phyloP scores from a whole-genome alignment of 2,329 filamentous ascomycete species.

The Paracoccidioides lutzii region DNA sequence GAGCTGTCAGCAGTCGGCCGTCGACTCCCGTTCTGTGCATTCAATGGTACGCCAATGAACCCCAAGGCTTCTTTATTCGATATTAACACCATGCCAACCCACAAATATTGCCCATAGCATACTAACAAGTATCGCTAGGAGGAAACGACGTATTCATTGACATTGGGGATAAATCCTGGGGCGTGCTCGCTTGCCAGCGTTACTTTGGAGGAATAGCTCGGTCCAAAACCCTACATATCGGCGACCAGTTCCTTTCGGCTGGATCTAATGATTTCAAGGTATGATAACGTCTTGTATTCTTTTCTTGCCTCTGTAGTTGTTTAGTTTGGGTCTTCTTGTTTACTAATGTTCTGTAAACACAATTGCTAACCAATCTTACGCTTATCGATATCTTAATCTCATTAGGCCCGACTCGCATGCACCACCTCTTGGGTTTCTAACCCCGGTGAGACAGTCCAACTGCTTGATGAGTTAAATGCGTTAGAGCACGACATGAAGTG shows the following conservation, averaged over 20 bases:
- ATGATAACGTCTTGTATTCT: not conserved
- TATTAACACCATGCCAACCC: not conserved
- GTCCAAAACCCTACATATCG: conserved; percentile 78
- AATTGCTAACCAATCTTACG: not conserved
- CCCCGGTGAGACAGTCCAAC: conserved; percentile 74
- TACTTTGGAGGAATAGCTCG: conserved; percentile 70
- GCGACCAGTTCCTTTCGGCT: conserved; percentile 88
- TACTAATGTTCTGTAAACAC: not conserved
- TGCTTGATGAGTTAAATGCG: conserved; percentile 68
- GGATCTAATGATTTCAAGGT: conserved; percentile 95
- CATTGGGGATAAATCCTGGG: conserved; percentile 96
- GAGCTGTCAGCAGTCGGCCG: conserved; percentile 62
- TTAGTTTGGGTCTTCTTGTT: not conserved
- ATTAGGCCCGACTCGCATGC: conserved; percentile 63
- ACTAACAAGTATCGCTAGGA: conserved; percentile 30
- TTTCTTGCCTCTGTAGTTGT: conserved; percentile 1
- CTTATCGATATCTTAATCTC: conserved; percentile 11
- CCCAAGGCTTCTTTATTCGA: not conserved
- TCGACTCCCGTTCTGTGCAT: conserved; percentile 81
- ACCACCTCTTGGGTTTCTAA: conserved; percentile 97
- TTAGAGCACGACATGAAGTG: conserved; percentile 23
- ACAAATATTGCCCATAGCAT: not conserved
- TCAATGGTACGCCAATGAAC: conserved; percentile 51
- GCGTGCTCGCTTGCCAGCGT: conserved; percentile 79
- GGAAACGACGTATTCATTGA: conserved; percentile 97